Conservation (phyloP, 1,139 yeast genomes). For the Geotrichum klebahnii region DNA sequence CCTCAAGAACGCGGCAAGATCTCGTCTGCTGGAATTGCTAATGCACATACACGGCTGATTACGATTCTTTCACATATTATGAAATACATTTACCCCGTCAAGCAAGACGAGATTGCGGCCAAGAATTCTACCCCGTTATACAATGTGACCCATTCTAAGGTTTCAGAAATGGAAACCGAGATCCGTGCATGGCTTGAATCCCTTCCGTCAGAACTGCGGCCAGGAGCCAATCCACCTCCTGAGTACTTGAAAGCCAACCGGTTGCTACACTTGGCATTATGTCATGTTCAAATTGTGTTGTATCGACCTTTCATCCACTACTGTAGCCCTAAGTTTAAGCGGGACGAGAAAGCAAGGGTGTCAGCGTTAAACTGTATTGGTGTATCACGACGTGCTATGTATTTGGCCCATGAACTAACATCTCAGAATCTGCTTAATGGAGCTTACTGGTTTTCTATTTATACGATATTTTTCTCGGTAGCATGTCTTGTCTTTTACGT, state of each 20-base stretch:
- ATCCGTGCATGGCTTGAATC: slow-evolving; percentile 70
- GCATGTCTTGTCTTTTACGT: slow-evolving; percentile 83
- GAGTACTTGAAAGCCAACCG: slow-evolving; percentile 71
- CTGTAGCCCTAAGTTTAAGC: slow-evolving; percentile 47
- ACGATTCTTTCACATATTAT: slow-evolving; percentile 55
- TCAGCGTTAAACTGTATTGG: slow-evolving; percentile 82
- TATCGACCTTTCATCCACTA: slow-evolving; percentile 92
- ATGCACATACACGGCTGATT: slow-evolving; percentile 74
- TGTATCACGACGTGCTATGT: slow-evolving; percentile 80
- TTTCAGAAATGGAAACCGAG: slow-evolving; percentile 68
- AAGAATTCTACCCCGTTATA: slow-evolving; percentile 17
- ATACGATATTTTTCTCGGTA: slow-evolving; percentile 86
- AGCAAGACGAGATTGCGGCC: slow-evolving; percentile 34
- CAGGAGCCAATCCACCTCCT: slow-evolving; percentile 62
- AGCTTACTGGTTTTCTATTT: slow-evolving; percentile 89
- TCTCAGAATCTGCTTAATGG: slow-evolving; percentile 71
- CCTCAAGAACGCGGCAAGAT: slow-evolving; percentile 43
- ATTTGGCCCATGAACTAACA: slow-evolving; percentile 78
- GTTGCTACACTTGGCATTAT: slow-evolving; percentile 68
- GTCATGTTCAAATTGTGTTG: slow-evolving; percentile 78
- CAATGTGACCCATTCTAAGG: slow-evolving; percentile 53
- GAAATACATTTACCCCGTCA: slow-evolving; percentile 54
- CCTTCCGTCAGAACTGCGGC: slow-evolving; percentile 68
- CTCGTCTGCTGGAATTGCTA: slow-evolving; percentile 78
- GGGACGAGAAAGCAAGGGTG: slow-evolving; percentile 54